phyloP scores from a whole-genome alignment of 78 protist genomes.

The Dictyostelium capitatum region DNA sequence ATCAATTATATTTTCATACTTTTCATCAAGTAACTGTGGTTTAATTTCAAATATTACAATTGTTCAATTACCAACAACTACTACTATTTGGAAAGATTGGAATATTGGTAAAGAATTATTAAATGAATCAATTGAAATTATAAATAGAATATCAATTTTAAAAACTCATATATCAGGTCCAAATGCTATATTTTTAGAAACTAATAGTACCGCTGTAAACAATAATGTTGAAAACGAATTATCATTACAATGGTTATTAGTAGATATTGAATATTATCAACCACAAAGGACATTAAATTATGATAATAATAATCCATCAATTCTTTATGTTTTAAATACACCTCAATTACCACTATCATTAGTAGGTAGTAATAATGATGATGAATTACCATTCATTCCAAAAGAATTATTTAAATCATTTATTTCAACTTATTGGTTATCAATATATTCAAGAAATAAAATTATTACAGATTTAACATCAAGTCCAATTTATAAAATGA shows the following conservation, averaged over 20 bases:
- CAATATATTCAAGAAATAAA: not conserved
- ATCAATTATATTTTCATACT: slow-evolving; percentile 29
- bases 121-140: slow-evolving; percentile 7
- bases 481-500: not conserved
- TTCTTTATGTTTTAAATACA: slow-evolving; percentile 1
- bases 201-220: not conserved
- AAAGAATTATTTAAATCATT: slow-evolving; percentile 22
- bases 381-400: slow-evolving; percentile 12
- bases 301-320: not conserved
- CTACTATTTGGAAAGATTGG: not conserved
- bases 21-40: slow-evolving; percentile 41
- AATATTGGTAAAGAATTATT: slow-evolving; percentile 31
- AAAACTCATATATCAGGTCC: slow-evolving; percentile 55
- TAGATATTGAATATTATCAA: slow-evolving; percentile 39
- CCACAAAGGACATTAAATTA: slow-evolving; percentile 23
- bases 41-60: slow-evolving; percentile 1
- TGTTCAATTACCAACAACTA: not conserved
- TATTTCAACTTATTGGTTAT: slow-evolving; percentile 13
- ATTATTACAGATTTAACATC: not conserved
- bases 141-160: slow-evolving; percentile 19
- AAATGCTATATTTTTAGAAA: slow-evolving; percentile 62
- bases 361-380: too few relatives aligned
- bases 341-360: not conserved
- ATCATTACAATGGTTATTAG: slow-evolving; percentile 5
- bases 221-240: not conserved